phyloP scores from a whole-genome alignment of 1,284 basidiomycete genomes.

The Ganoderma sp. region DNA sequence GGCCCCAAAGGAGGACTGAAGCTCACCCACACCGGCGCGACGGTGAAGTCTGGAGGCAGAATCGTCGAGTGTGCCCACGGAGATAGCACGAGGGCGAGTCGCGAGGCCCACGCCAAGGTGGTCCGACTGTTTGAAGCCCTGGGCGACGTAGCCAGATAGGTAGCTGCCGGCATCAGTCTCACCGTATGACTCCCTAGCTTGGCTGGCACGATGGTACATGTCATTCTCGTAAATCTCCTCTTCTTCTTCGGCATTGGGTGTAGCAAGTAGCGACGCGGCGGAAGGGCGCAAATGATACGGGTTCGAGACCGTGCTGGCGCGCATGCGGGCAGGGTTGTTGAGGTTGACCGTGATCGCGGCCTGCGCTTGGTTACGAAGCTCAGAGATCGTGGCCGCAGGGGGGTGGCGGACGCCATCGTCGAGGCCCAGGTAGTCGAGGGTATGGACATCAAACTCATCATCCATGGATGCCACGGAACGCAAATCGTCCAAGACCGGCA shows the following conservation, averaged over 20 bases:
- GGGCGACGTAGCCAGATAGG: conserved; percentile 64
- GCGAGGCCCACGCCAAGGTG: conserved; percentile 57
- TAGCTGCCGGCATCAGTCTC: conserved; percentile 55
- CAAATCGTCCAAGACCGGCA: conserved; percentile 76
- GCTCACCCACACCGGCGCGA: conserved; percentile 64
- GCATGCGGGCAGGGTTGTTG: conserved; percentile 73
- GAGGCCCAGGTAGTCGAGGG: conserved; percentile 92
- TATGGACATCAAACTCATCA: conserved; percentile 91
- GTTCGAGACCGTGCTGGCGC: conserved; percentile 91
- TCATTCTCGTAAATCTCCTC: conserved; percentile 72
- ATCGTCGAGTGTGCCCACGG: conserved; percentile 90
- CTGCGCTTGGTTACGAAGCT: conserved; percentile 85
- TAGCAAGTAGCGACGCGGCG: conserved; percentile 60
- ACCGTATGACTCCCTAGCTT: conserved; percentile 54
- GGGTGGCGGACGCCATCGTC: conserved; percentile 74
- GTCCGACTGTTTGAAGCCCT: conserved; percentile 75
- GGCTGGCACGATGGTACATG: conserved; percentile 54
- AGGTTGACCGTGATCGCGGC: conserved; percentile 85
- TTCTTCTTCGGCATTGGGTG: conserved; percentile 68
- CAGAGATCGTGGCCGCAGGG: conserved; percentile 82
- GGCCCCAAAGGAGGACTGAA: conserved; percentile 60
- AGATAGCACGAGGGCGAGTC: conserved; percentile 85
- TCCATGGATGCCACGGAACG: conserved; percentile 80
- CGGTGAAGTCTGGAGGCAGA: conserved; percentile 62
- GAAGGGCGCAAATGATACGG: conserved; percentile 72